A percentile compares a stretch with the other conserved stretches of the same genome.
These are phyloP conservation scores for Tolypocladium capitatum DNA, from an alignment of 2,329 filamentous ascomycete species.

Conservation along the genomic window DNA sequence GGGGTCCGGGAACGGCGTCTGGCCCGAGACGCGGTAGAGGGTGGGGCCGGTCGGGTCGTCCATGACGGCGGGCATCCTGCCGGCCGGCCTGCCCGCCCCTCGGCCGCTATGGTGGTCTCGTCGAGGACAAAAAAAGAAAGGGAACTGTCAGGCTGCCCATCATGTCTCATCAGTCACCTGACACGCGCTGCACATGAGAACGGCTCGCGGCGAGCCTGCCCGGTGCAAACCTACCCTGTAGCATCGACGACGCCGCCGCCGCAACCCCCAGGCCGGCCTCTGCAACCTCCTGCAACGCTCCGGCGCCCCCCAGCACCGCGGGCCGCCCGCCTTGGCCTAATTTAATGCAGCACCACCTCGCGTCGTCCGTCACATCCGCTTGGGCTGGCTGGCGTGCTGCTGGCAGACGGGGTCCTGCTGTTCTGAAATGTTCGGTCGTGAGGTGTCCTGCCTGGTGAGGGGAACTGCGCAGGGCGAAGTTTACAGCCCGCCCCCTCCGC, in stretches of 20 bases:
- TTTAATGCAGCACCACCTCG: background rate
- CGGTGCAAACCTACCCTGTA: background rate
- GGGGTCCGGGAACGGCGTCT: slow-evolving; percentile 50
- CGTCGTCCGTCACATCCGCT: background rate
- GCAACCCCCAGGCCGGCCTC: no score
- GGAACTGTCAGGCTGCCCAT: background rate
- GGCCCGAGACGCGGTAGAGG: slow-evolving; percentile 57
- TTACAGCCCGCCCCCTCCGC: slow-evolving; percentile 4
- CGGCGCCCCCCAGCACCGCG: background rate
- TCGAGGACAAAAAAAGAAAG: background rate
- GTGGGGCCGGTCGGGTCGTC: slow-evolving; percentile 61
- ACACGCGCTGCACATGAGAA: background rate
- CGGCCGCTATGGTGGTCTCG: background rate
- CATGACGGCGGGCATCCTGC: slow-evolving; percentile 61
- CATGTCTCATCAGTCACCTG: background rate
- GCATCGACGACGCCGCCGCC: no score
- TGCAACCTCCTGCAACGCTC: background rate
- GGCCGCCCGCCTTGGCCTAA: background rate
- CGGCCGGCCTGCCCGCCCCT: slow-evolving; percentile 1
- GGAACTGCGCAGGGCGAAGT: slow-evolving; percentile 19
- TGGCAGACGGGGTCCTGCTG: slow-evolving; percentile 11
- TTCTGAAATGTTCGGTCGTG: slow-evolving; percentile 33
- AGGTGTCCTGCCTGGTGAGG: slow-evolving; percentile 19
- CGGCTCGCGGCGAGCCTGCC: background rate
- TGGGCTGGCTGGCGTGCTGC: background rate